Evolutionary conservation across 108 stramenopile species (phyloP).

Genomic region (Cyclotella cryptica): DNA sequence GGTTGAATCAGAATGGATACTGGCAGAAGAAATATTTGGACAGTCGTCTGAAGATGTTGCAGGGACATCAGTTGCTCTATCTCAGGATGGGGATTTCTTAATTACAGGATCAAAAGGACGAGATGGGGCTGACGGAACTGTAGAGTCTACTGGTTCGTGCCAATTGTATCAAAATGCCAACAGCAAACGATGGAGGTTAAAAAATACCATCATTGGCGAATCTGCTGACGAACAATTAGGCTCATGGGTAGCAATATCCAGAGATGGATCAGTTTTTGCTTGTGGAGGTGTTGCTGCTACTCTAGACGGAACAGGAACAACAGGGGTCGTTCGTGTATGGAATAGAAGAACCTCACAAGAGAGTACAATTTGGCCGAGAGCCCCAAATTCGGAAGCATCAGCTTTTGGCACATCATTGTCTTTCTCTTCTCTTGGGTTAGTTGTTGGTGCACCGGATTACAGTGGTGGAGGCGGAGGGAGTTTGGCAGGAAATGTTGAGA

Average conservation of each 20-base stretch:
- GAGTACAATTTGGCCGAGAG: slow-evolving; percentile 35
- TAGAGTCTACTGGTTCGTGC: slow-evolving; percentile 1
- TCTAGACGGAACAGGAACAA: not conserved
- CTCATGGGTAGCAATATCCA: slow-evolving; percentile 35
- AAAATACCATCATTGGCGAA: slow-evolving; percentile 18
- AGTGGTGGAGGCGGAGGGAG: slow-evolving; percentile 15
- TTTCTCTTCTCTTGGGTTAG: slow-evolving; percentile 23
- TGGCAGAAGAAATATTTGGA: slow-evolving; percentile 22
- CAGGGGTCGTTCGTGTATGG: slow-evolving; percentile 35
- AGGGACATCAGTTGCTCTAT: slow-evolving; percentile 36
- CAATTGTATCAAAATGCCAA: slow-evolving; percentile 1
- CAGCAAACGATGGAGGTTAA: slow-evolving; percentile 13
- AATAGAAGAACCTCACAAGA: slow-evolving; percentile 18
- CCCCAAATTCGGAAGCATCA: not conserved
- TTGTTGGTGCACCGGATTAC: slow-evolving; percentile 39
- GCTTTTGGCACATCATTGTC: slow-evolving; percentile 33
- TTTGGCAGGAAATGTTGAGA: slow-evolving; percentile 22
- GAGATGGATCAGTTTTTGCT: slow-evolving; percentile 27
- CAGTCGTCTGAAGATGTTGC: not conserved
- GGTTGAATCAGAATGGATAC: slow-evolving; percentile 17
- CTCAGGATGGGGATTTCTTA: slow-evolving; percentile 27
- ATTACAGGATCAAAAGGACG: slow-evolving; percentile 25
- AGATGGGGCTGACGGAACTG: not conserved
- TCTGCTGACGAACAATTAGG: slow-evolving; percentile 31
- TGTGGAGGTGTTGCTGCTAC: slow-evolving; percentile 38